Evolutionary conservation across 148 eudicot genomes (phyloP).

Genomic region (Cornus florida): DNA sequence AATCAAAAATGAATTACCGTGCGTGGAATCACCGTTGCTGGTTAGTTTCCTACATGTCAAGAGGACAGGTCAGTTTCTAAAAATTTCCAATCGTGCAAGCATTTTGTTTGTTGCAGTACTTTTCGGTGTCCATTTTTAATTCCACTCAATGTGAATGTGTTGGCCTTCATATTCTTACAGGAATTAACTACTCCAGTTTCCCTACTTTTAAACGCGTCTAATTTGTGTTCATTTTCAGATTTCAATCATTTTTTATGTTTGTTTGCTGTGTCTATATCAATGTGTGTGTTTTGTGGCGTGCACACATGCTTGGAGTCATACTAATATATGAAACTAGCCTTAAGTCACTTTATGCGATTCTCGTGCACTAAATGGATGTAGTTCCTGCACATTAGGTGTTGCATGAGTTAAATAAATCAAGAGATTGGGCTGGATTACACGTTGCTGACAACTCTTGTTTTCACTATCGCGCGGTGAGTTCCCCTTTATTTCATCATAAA

Average conservation of each 20-base stretch:
- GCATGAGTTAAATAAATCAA: conserved; percentile 51
- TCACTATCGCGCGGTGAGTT: conserved; percentile 76
- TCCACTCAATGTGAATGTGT: neutral
- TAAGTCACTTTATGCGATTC: neutral
- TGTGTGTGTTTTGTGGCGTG: too few relatives aligned
- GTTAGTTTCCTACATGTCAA: conserved; percentile 71
- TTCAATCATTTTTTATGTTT: too few relatives aligned
- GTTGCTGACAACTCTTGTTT: conserved; percentile 87
- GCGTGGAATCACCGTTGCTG: conserved; percentile 91
- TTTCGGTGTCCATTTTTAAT: neutral
- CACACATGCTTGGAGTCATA: neutral
- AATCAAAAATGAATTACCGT: conserved; percentile 90
- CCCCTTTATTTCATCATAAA: neutral
- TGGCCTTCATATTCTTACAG: neutral
- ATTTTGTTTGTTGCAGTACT: neutral
- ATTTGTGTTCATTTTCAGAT: neutral
- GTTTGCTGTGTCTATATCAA: too few relatives aligned
- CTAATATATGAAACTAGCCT: neutral
- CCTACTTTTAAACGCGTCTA: neutral
- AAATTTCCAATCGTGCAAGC: neutral
- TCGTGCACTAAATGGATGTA: conserved; percentile 15
- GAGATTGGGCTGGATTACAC: conserved; percentile 76
- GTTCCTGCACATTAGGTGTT: conserved; percentile 43
- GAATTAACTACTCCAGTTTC: neutral
- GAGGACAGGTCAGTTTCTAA: conserved; percentile 54